Evolutionary conservation across 805 yeast species (phyloP), one percentile per base, ranked within the genome.

Genomic region (Zygotorulaspora florentina): DNA sequence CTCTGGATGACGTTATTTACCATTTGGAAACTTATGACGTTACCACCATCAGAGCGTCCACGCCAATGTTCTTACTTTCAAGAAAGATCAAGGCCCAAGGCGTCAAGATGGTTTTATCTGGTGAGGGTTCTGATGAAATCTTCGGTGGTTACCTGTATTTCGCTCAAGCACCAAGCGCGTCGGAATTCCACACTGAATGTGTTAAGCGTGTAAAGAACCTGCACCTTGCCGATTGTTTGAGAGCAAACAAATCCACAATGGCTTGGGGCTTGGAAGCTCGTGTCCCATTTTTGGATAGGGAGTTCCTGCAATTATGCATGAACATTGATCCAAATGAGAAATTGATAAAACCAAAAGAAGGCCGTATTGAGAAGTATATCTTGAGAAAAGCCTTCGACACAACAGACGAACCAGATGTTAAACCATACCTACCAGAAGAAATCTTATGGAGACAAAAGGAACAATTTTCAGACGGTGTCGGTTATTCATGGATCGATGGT

Each of bases 241-340:
- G 99, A 72, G 99, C 99, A 55, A 93, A 93, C 86, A 93, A 93
- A 74, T 90, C 97, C 28, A 93, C 99, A 48, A 87, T 93, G 96
- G 98, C 99, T 36, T 93, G 99, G 99, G 99, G 99, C 70, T 79
- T 93, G 54, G 99, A 93, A 75, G 99, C 99, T 51, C 86, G 99
- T 74, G 99, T 93, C 57, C 99, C 99, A 57, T 93, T 93, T 86
- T 79, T 93, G 73, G 99, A 93, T 73, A 87, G 83, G 74, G 77
- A 83, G 67, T 93, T 93, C 79, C 74, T 93, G 69, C 87, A 91
- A 62, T 80, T 87, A 37, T 81, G 95, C 69, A 85, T 93, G 96
- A 85, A 85, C 85, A 86, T 93, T 65, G 85, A 85, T 71, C 98
- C 99, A 55, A 77, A 77, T 54, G 97, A 93, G 62, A 93, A 93